Base-by-base conservation (phyloP, 2,329 filamentous ascomycete genomes). In the Elsinoe batatas region DNA sequence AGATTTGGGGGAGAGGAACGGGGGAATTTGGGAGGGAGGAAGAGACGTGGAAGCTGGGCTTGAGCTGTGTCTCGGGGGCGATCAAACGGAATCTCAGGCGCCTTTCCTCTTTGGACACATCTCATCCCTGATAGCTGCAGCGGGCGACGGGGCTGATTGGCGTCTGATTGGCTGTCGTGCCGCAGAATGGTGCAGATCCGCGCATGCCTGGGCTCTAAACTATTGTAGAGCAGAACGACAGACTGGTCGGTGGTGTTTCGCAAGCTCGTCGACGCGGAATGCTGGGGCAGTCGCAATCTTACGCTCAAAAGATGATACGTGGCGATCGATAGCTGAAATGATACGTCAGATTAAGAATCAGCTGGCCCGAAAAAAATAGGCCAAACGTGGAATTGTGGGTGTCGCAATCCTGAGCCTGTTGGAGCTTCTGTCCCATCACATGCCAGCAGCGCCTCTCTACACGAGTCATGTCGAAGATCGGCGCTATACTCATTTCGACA, bases 301-400 rank as follows among this genome's bases (percentile, higher is more conserved):
- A 36, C 6, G 30, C 13, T 15, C 37, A 33, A n/a, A 22, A 55
- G 32, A 44, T 33, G 53, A 55, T 55, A 55, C 40, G 37, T 42
- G 40, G 38, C 38, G 26, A 55, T 47, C 53, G 33, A 33, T 30
- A 36, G 51, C 37, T 43, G 51, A 44, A 43, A 33, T 43, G 51
- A 44, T 53, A 33, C 51, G 51, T 44, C 36, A 44, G 36, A 54
- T 42, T 54, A 33, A 43, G 26, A 32, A 30, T 54, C 51, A 42
- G 38, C 20, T 54, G 32, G 37, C 35, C 47, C 47, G 44, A 49
- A 46, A 30, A 22, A 30, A 46, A 36, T 35, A 49, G 32, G 47
- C 26, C 26, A 22, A 38, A 33, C 36, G 47, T 33, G 13, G 18
- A n/a, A 13, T 17, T 37, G 47, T 18, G 26, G 7, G 32, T n/a